Evolutionary conservation across 257 asterid genomes (phyloP).

Genomic region (Lithospermum erythrorhizon): DNA sequence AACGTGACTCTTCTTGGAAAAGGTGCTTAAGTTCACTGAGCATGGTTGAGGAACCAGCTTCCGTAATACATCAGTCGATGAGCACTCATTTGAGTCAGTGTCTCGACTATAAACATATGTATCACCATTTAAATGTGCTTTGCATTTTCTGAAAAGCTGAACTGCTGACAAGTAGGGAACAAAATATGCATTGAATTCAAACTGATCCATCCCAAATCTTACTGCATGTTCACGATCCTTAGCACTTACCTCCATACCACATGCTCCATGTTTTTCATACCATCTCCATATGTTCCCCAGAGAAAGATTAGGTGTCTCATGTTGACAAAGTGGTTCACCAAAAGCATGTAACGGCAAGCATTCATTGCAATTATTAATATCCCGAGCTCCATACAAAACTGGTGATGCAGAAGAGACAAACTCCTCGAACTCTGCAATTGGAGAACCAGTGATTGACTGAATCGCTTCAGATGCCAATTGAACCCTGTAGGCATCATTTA

Average conservation of each 20-base stretch:
- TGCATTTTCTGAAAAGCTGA: conserved; percentile 19
- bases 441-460: conserved; percentile 13
- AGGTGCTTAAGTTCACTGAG: conserved; percentile 5
- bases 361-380: conserved; percentile 6
- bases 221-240: conserved; percentile 14
- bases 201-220: conserved; percentile 9
- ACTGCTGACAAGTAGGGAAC: conserved; percentile 25
- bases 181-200: conserved; percentile 17
- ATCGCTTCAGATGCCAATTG: conserved; percentile 14
- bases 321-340: conserved; percentile 12
- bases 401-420: conserved; percentile 20
- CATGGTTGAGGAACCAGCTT: conserved; percentile 15
- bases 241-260: conserved; percentile 22
- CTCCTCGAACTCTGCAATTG: conserved; percentile 20
- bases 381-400: conserved; percentile 9
- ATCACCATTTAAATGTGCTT: conserved; percentile 3
- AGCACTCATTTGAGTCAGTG: conserved; percentile 7
- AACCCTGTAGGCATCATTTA: conserved; percentile 15
- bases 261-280: conserved; percentile 22
- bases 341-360: conserved; percentile 5
- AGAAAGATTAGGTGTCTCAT: conserved; percentile 14
- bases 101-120: not conserved
- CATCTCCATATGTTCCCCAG: conserved; percentile 23
- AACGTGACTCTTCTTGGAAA: not conserved
- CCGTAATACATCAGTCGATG: conserved; percentile 7